Conservation (phyloP, 768 basidiomycete species). For the Termitomyces sp. region DNA sequence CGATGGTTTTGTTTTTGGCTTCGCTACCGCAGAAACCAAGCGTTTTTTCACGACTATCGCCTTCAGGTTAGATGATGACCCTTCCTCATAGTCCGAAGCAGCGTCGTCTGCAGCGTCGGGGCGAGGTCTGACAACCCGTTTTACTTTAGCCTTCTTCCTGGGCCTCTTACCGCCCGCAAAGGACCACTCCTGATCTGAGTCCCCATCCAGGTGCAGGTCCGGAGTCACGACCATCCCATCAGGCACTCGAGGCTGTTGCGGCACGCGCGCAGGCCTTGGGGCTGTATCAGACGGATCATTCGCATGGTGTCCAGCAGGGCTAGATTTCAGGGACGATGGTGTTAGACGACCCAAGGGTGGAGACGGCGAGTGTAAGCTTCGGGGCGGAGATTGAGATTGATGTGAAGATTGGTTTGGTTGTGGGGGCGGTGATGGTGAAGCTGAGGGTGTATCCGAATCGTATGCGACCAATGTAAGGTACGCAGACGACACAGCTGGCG, state of each 20-base stretch:
- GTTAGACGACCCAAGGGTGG: neutral
- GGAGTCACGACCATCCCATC: neutral
- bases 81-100: neutral
- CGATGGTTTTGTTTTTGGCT: neutral
- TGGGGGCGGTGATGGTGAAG: neutral
- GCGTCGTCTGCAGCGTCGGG: neutral
- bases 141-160: neutral
- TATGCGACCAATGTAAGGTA: neutral
- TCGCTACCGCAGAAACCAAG: neutral
- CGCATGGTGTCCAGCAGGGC: neutral
- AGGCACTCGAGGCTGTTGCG: neutral
- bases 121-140: neutral
- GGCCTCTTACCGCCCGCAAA: neutral
- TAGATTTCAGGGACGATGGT: neutral
- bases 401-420: too few species aligned
- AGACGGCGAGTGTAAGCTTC: neutral
- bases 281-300: neutral
- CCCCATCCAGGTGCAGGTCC: neutral
- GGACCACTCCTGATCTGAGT: conserved; percentile 6
- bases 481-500: neutral
- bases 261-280: neutral
- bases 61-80: neutral
- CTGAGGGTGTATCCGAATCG: neutral
- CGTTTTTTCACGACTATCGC: neutral
- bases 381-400: too few species aligned